Base-by-base conservation (phyloP, 2,329 filamentous ascomycete species). In the Cercospora citrullina region DNA sequence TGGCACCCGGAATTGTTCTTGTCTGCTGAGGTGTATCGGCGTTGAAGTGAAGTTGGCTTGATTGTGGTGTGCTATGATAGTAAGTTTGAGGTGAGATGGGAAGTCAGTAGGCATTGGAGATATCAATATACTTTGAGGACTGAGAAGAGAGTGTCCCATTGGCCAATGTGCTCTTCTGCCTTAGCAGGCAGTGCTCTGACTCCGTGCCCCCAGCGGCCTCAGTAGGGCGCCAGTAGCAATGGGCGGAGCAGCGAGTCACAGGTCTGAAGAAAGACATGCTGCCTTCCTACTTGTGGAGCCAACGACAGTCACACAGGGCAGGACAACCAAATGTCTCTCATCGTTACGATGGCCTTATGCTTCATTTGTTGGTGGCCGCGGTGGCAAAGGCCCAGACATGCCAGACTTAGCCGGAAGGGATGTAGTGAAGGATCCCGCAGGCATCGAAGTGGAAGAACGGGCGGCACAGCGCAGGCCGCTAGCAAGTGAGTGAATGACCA, bases 221-320 rank as follows among this genome's bases (percentile, higher is more conserved):
- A 60, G 55, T 36, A 39, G 33, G 21, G 33, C 55, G 63, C 63
- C 63, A 65, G 55, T 30, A 51, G 33, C 26, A 65, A 65, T 55
- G 58, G 63, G 63, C 63, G 63, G 55, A 60, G 63, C 55, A 36
- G n/a, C 42, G 39, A 65, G 26, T 65, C 55, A 65, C 26, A 21
- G 14, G 26, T 31, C 36, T 53, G 60, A 53, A 57, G 53, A 51
- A 28, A 55, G 58, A 36, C 26, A 10, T 21, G 36, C 21, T 53
- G 63, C 58, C 63, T 39, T 65, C 55, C 21, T 8, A 18, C 33
- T 60, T 36, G 63, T 60, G 55, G 63, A 36, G 42, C 63, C 55
- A 65, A 65, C 63, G 28, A 51, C 26, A n/a, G 63, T 65, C n/a
- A 51, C 63, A 65, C 63, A 31, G 36, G 26, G 61, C 45, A 63